Evolutionary conservation across 108 stramenopile genomes (phyloP).

Genomic region (Cyclotella atomus): DNA sequence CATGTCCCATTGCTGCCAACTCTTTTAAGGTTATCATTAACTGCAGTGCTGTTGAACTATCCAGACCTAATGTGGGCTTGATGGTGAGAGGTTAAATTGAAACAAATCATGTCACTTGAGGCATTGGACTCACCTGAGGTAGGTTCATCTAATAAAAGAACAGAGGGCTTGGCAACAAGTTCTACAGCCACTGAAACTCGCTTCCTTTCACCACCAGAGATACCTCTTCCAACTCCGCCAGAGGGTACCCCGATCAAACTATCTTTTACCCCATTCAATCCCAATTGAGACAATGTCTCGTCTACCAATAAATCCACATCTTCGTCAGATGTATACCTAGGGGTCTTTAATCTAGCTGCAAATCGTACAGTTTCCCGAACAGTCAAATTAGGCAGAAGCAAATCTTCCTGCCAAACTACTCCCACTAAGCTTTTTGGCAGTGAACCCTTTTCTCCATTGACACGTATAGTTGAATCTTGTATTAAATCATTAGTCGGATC

Average conservation of each 20-base stretch:
- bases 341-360: constrained; percentile 79
- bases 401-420: constrained; percentile 89
- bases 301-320: constrained; percentile 61
- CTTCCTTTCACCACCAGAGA: constrained; percentile 89
- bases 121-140: too few species aligned
- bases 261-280: constrained; percentile 60
- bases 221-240: constrained; percentile 57
- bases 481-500: constrained; percentile 49
- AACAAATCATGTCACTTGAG: too few species aligned
- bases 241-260: constrained; percentile 63
- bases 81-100: too few species aligned
- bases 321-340: constrained; percentile 32
- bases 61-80: constrained; percentile 79
- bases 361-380: constrained; percentile 85
- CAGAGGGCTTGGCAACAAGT: constrained; percentile 76
- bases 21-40: constrained; percentile 74
- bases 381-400: constrained; percentile 80
- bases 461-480: constrained; percentile 48
- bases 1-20: constrained; percentile 59
- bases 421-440: constrained; percentile 77
- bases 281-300: constrained; percentile 63
- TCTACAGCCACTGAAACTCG: constrained; percentile 84
- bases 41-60: constrained; percentile 75
- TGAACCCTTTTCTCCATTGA: constrained; percentile 61
- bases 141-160: constrained; percentile 79